Percentiles rank a stretch among this genome's conserved stretches.
These are phyloP conservation scores for Marasmius fiardii DNA, from an alignment of 1,284 basidiomycete species.

Conservation along the genomic window DNA sequence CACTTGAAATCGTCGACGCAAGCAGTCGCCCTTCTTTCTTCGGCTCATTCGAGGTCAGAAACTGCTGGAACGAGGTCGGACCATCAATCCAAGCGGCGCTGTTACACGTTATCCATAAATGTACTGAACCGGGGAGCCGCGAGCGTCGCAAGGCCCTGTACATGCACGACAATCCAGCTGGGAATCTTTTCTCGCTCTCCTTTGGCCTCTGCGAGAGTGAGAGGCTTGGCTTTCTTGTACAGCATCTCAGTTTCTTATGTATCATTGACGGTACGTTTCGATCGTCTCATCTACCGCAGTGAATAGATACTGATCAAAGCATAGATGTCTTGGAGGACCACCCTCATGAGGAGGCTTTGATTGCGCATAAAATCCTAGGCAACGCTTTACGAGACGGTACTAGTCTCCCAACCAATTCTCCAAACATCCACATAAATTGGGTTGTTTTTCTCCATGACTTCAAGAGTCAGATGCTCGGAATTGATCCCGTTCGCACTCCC, in stretches of 20 bases:
- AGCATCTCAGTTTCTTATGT: constrained; percentile 20
- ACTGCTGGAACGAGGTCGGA: constrained; percentile 14
- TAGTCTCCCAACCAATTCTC: background rate
- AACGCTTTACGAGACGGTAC: constrained; percentile 12
- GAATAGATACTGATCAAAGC: background rate
- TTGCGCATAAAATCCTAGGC: constrained; percentile 18
- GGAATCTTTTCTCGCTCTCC: constrained; percentile 19
- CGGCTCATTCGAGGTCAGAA: constrained; percentile 18
- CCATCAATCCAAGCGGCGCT: constrained; percentile 16
- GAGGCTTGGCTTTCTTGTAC: constrained; percentile 18
- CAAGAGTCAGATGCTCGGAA: constrained; percentile 14
- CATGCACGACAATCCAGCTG: constrained; percentile 20
- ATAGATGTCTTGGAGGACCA: constrained; percentile 21
- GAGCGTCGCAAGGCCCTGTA: constrained; percentile 18
- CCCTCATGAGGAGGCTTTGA: constrained; percentile 15
- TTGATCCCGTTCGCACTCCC: constrained; percentile 14
- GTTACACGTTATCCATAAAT: constrained; percentile 16
- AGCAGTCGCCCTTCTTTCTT: constrained; percentile 16
- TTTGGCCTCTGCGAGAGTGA: constrained; percentile 17
- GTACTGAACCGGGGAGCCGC: constrained; percentile 15
- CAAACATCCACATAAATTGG: background rate
- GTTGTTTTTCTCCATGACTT: constrained; percentile 14
- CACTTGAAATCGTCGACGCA: background rate
- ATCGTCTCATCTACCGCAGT: background rate
- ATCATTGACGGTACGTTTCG: constrained; percentile 18